Evolutionary conservation across 345 rosid genomes (phyloP).

Genomic region (Theobroma cacao): DNA sequence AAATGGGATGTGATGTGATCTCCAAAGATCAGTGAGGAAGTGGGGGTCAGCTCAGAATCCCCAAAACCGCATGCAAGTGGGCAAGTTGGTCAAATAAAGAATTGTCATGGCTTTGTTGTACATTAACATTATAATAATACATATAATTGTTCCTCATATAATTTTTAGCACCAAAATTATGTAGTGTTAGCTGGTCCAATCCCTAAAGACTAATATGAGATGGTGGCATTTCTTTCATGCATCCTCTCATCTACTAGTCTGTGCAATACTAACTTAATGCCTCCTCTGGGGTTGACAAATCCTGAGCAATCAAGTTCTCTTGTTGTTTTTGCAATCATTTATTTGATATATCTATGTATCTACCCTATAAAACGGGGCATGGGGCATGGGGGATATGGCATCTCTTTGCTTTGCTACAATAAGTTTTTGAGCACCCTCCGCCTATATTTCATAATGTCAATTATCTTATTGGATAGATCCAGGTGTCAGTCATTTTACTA

Average conservation of each 20-base stretch:
- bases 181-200: conserved; percentile 14
- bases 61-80: conserved; percentile 15
- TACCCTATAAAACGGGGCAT: neutral
- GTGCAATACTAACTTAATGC: conserved; percentile 18
- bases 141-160: neutral
- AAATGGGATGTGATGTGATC: conserved; percentile 14
- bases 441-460: conserved; percentile 3
- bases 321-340: neutral
- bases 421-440: neutral
- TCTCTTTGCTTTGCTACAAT: neutral
- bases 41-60: conserved; percentile 20
- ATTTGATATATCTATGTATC: neutral
- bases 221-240: conserved; percentile 4
- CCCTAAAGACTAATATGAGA: conserved; percentile 7
- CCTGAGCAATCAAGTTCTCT: conserved; percentile 14
- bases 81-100: conserved; percentile 2
- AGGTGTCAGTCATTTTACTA: neutral
- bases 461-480: conserved; percentile 4
- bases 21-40: neutral
- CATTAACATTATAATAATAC: neutral
- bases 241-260: conserved; percentile 16
- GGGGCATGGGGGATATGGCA: neutral
- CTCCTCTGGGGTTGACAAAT: conserved; percentile 26
- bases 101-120: neutral
- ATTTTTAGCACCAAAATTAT: neutral